Evolutionary conservation across 208 protist species (phyloP), one percentile per base, ranked within the genome.

Genomic region (Novymonas esmeraldas): DNA sequence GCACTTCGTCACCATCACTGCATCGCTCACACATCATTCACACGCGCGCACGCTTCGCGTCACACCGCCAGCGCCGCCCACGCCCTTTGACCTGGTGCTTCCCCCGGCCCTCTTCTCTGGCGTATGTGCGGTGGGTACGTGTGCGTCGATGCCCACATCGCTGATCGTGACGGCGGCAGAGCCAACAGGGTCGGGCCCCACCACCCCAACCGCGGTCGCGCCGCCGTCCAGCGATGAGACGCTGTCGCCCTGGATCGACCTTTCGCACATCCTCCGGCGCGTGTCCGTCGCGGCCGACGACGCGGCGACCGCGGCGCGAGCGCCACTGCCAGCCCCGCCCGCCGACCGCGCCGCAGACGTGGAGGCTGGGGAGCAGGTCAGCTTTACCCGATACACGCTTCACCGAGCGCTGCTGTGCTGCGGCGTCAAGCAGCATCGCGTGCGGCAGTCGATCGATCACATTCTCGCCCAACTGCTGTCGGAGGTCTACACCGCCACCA

Each of bases 351-450:
- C 33, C 38, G 38, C 36, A 46, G n/a, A n/a, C 5, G 39, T 10
- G 39, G 56, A 44, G 39, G 16, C 36, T 14, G 36, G 11, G 20
- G 29, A 39, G 3, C 16, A 33, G 2, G 3, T 31, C 9, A 54
- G 51, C 6, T 65, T 64, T 39, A 76, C 70, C 0, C 62, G 62
- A 9, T 52, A 71, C 57, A 51, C 63, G 11, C 41, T 77, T 6
- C 64, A 71, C 20, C 28, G 57, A 11, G 45, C 66, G 24, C 57
- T 77, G 18, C 41, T 77, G 41, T 70, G 78, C 24, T 89, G 82
- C 49, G 82, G 79, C 33, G 73, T 89, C n/a, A 89, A 89, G 70
- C 68, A 79, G 52, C 75, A 89, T 59, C 76, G 56, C 11, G 81
- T 76, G 18, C 50, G 51, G 20, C 56, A 72, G 31, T 60, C 49